phyloP scores from a whole-genome alignment of 768 basidiomycete genomes.

The Gyrodon lividus region DNA sequence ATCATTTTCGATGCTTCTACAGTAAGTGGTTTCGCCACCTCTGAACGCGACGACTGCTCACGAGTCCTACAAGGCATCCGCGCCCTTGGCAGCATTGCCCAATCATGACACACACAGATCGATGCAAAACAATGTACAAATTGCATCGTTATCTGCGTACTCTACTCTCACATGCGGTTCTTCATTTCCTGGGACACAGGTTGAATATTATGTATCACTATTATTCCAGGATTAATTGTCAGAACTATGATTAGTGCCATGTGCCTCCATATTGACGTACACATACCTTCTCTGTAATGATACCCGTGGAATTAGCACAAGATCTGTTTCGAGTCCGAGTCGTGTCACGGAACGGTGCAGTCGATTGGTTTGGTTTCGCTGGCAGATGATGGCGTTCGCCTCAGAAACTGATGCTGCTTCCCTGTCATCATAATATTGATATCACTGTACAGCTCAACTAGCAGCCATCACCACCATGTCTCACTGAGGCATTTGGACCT shows the following conservation, averaged over 20 bases:
- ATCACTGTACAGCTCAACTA: no score
- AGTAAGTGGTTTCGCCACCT: background rate
- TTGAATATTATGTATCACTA: conserved; percentile 2
- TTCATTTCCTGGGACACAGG: background rate
- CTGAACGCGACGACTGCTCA: background rate
- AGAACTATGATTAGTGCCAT: background rate
- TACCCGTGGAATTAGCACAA: background rate
- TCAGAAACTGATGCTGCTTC: no score
- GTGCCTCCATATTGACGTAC: background rate
- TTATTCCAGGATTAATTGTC: background rate
- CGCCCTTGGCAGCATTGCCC: background rate
- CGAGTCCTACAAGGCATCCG: background rate
- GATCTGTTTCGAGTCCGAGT: conserved; percentile 3
- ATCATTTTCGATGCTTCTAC: background rate
- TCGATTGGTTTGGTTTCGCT: no score
- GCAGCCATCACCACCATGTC: no score
- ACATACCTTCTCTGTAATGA: conserved; percentile 1
- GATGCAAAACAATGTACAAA: conserved; percentile 8
- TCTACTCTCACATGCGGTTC: conserved; percentile 1
- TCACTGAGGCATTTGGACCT: background rate
- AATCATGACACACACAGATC: background rate
- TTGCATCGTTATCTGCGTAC: background rate
- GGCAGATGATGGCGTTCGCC: no score
- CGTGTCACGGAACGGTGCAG: no score
- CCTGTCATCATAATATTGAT: no score